A percentile compares a stretch with the other conserved stretches of the same genome.
phyloP scores from a whole-genome alignment of 768 basidiomycete genomes.

The Suillus fuscotomentosus region DNA sequence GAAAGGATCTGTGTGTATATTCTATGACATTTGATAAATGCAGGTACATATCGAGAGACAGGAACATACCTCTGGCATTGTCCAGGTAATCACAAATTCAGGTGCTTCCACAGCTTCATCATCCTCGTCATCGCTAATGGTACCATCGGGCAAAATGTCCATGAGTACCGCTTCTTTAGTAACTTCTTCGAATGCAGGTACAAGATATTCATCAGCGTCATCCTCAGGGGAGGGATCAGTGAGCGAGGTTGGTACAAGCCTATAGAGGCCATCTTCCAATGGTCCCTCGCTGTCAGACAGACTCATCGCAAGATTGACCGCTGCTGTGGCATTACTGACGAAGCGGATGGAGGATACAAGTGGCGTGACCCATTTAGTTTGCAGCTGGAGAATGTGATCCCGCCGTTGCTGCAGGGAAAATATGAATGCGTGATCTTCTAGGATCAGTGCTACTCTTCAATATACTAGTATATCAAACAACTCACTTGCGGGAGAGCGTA shows the following conservation, averaged over 20 bases:
- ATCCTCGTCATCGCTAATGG: constrained; percentile 1
- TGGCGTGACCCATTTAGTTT: constrained; percentile 20
- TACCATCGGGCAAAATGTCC: not conserved
- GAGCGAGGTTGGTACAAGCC: not conserved
- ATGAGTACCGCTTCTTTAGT: not conserved
- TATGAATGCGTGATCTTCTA: not conserved
- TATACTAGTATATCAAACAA: not conserved
- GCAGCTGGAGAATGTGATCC: constrained; percentile 12
- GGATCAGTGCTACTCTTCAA: not conserved
- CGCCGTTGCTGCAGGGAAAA: constrained; percentile 1
- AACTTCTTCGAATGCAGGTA: not conserved
- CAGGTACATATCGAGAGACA: not conserved
- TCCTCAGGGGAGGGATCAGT: not conserved
- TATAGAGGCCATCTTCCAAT: not conserved
- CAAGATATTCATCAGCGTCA: not conserved
- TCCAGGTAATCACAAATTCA: not conserved
- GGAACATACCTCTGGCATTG: not conserved
- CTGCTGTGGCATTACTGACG: constrained; percentile 9
- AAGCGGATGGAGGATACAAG: constrained; percentile 12
- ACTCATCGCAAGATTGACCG: not conserved
- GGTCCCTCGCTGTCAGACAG: constrained; percentile 2
- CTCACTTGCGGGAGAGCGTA: constrained; percentile 13
- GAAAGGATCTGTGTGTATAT: not conserved
- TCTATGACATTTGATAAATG: not conserved
- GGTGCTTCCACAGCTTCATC: not conserved